Conservation (phyloP, 192 early-diverging fungal species). For the Podila epigama region DNA sequence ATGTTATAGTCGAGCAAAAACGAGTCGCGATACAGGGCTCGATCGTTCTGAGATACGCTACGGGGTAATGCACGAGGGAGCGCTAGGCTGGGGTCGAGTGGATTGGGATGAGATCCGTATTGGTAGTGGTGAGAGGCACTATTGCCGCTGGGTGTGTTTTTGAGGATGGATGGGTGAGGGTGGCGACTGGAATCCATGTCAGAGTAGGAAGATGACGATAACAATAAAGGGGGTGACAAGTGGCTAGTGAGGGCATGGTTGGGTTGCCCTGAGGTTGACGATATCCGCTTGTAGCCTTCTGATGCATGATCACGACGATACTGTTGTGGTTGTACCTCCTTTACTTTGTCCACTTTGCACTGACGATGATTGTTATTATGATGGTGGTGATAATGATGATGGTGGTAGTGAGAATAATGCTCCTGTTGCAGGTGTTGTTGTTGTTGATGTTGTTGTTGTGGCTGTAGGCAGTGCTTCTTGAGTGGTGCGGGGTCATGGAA, state of each 20-base stretch:
- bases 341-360: not conserved
- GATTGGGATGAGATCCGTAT: not conserved
- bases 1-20: not conserved
- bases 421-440: not conserved
- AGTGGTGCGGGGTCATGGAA: not conserved
- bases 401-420: too few species aligned
- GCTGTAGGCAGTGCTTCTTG: not conserved
- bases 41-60: not conserved
- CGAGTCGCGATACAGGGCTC: constrained; percentile 6
- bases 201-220: too few species aligned
- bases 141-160: not conserved
- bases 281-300: too few species aligned
- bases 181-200: not conserved
- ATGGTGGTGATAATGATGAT: not conserved
- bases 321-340: too few species aligned
- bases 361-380: not conserved
- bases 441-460: constrained; percentile 1
- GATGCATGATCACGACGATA: too few species aligned
- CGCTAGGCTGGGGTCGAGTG: constrained; percentile 26
- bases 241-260: too few species aligned
- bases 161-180: not conserved
- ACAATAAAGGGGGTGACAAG: too few species aligned
- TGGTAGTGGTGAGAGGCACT: not conserved
- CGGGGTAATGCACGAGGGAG: constrained; percentile 35
- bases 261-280: too few species aligned